A percentile compares a stretch with the other conserved stretches of the same genome.
Conservation (phyloP, 2,329 filamentous ascomycete genomes). For the Cordyceps fumosorosea region DNA sequence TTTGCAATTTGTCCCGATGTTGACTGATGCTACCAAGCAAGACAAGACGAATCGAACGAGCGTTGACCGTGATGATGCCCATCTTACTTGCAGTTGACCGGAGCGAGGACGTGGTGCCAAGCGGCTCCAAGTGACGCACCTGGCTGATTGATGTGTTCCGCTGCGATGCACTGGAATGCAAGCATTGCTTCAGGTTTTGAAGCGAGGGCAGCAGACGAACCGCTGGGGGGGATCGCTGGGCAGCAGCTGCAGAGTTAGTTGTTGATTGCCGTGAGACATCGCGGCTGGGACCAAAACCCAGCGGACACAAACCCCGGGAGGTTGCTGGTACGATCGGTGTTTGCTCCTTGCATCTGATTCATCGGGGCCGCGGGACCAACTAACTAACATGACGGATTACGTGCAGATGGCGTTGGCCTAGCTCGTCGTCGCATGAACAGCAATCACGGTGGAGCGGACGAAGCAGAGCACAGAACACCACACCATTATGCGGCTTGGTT, state of each 20-base stretch:
- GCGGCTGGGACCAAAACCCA: background rate
- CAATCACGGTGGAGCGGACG: background rate
- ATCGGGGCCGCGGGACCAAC: background rate
- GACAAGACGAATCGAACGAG: too few relatives aligned
- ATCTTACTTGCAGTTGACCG: background rate
- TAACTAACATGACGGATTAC: background rate
- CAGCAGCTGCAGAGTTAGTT: background rate
- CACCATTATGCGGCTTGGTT: background rate
- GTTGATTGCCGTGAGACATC: constrained; percentile 9
- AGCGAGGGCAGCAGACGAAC: background rate
- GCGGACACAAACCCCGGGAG: background rate
- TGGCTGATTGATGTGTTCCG: background rate
- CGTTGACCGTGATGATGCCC: background rate
- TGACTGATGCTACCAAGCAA: background rate
- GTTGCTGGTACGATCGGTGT: background rate
- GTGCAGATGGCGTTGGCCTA: constrained; percentile 5
- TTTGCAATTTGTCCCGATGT: background rate
- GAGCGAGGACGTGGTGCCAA: too few relatives aligned
- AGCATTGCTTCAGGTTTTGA: background rate
- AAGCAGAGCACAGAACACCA: background rate
- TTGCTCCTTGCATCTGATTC: constrained; percentile 9
- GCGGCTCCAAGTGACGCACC: background rate
- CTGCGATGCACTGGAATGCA: constrained; percentile 2
- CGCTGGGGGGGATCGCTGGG: background rate
- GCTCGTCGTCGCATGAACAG: background rate